Percentiles rank a stretch among this genome's conserved stretches.
phyloP scores from a whole-genome alignment of 73 alveolate genomes.

The Paramecium tetraurelia region DNA sequence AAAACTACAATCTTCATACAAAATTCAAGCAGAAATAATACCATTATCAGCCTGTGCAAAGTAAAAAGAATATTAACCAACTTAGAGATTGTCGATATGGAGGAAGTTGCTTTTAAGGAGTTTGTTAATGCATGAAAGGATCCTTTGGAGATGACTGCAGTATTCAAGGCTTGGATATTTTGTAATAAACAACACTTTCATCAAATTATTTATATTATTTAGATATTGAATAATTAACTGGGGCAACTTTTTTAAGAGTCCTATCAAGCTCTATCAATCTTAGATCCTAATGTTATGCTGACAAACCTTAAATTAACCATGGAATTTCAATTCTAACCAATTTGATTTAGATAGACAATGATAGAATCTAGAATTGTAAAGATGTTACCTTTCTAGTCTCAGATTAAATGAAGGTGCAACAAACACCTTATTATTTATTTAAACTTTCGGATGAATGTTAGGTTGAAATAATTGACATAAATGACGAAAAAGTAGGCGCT shows the following conservation, averaged over 20 bases:
- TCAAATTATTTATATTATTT: not conserved
- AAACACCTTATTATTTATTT: not conserved
- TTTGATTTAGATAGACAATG: not conserved
- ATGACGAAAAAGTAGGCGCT: not conserved
- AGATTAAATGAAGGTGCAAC: not conserved
- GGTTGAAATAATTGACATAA: not conserved
- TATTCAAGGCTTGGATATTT: not conserved
- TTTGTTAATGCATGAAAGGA: not conserved
- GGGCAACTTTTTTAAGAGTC: not conserved
- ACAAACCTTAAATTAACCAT: not conserved
- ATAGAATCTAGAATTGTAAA: not conserved
- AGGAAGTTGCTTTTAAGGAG: not conserved
- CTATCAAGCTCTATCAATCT: not conserved
- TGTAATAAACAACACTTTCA: not conserved
- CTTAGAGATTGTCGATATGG: not conserved
- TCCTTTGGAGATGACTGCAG: not conserved
- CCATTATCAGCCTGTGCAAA: not conserved
- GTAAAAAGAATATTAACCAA: not conserved
- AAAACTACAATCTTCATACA: not conserved
- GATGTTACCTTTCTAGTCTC: not conserved
- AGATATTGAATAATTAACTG: not conserved
- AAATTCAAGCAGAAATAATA: not conserved
- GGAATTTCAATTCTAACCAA: not conserved
- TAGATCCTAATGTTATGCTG: not conserved
- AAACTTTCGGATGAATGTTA: not conserved